phyloP scores from a whole-genome alignment of 148 eudicot species.

The Pharnaceum exiguum region DNA sequence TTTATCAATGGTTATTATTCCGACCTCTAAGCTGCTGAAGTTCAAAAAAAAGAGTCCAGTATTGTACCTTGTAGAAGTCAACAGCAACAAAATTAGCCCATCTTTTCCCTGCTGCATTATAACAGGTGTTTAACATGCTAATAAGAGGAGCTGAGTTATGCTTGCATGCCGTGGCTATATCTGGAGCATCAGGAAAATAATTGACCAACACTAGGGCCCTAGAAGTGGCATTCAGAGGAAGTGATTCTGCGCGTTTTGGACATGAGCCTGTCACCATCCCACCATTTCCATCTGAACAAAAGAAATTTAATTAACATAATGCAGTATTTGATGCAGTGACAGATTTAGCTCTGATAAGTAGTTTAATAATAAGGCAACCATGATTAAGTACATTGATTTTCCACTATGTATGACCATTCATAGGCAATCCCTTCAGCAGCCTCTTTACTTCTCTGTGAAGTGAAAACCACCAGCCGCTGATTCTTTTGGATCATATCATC shows the following conservation, averaged over 20 bases:
- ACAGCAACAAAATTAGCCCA: conserved; percentile 94
- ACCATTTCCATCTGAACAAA: conserved; percentile 65
- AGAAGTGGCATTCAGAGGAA: conserved; percentile 54
- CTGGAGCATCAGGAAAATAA: conserved; percentile 55
- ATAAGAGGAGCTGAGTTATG: conserved; percentile 68
- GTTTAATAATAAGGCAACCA: neutral
- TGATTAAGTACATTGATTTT: conserved; percentile 59
- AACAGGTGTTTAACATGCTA: conserved; percentile 58
- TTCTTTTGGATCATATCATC: conserved; percentile 77
- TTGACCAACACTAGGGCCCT: conserved; percentile 67
- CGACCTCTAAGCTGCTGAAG: neutral
- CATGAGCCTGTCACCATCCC: conserved; percentile 67
- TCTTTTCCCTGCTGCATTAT: conserved; percentile 60
- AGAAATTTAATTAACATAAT: neutral
- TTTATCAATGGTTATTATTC: neutral
- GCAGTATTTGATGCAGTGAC: too few relatives aligned
- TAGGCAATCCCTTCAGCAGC: conserved; percentile 91
- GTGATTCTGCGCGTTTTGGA: conserved; percentile 77
- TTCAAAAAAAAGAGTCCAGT: neutral
- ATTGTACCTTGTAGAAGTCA: conserved; percentile 83
- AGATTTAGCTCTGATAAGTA: neutral
- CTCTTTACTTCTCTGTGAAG: conserved; percentile 78
- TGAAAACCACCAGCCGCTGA: conserved; percentile 82
- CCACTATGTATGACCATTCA: conserved; percentile 82
- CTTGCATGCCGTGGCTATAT: conserved; percentile 56